phyloP scores from a whole-genome alignment of 148 eudicot species.

The Camellia japonica region DNA sequence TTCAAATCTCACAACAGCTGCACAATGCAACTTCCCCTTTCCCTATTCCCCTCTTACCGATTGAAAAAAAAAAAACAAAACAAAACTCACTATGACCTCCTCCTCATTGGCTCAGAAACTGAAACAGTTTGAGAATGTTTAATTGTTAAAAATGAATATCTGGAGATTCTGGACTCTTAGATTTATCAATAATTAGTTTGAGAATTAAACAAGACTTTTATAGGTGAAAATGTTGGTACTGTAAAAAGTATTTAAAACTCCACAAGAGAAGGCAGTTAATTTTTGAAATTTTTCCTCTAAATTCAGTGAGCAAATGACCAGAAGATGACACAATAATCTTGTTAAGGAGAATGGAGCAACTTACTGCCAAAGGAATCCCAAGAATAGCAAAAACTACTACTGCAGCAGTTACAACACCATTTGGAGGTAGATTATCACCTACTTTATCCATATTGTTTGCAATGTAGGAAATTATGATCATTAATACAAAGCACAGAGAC shows the following conservation, averaged over 20 bases:
- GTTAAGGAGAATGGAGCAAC: constrained; percentile 29
- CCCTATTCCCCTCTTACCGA: too few species aligned
- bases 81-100: not conserved
- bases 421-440: constrained; percentile 50
- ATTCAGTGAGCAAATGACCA: not conserved
- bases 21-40: too few species aligned
- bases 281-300: not conserved
- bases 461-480: constrained; percentile 63
- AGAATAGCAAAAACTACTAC: constrained; percentile 68
- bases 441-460: constrained; percentile 37
- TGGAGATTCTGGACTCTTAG: not conserved
- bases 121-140: constrained; percentile 1
- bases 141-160: not conserved
- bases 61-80: too few species aligned
- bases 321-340: constrained; percentile 8
- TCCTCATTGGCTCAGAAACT: not conserved
- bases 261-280: not conserved
- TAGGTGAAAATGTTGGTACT: not conserved
- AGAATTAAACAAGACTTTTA: not conserved
- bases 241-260: not conserved
- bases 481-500: constrained; percentile 75
- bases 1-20: too few species aligned
- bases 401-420: constrained; percentile 76
- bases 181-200: not conserved
- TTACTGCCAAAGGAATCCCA: constrained; percentile 92